A percentile compares a stretch with the other conserved stretches of the same genome.
Evolutionary conservation across 1,139 yeast species (phyloP).

Genomic region (Pichia sp.): DNA sequence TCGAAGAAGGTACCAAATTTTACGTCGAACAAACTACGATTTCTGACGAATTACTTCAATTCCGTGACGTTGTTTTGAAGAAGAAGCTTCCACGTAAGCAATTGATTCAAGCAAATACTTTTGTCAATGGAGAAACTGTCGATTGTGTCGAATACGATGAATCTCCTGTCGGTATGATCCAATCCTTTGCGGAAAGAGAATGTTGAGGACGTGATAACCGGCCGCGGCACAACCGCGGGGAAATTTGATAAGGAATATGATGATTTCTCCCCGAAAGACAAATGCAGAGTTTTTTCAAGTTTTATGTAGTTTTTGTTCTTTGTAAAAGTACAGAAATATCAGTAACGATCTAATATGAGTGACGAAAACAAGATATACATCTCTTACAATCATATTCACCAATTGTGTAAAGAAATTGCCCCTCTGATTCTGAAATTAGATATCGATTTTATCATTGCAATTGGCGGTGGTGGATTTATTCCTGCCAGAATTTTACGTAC

Average conservation of each 20-base stretch:
- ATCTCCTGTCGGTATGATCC: conserved; percentile 67
- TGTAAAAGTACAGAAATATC: background rate
- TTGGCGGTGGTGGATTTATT: conserved; percentile 74
- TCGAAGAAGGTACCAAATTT: conserved; percentile 50
- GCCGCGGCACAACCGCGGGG: background rate
- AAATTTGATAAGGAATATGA: too few relatives aligned
- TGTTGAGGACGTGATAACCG: conserved; percentile 8
- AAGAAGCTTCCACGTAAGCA: conserved; percentile 80
- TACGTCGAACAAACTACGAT: conserved; percentile 63
- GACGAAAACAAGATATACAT: conserved; percentile 36
- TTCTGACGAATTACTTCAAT: conserved; percentile 50
- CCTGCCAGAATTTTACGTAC: conserved; percentile 94
- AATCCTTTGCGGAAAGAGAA: conserved; percentile 64
- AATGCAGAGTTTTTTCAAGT: too few relatives aligned
- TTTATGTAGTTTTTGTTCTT: too few relatives aligned
- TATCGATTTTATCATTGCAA: conserved; percentile 54
- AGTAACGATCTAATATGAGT: background rate
- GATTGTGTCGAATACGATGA: conserved; percentile 65
- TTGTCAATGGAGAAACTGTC: conserved; percentile 33
- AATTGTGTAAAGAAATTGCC: conserved; percentile 50
- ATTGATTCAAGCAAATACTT: conserved; percentile 74
- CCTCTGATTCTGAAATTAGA: conserved; percentile 36
- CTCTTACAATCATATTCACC: conserved; percentile 56
- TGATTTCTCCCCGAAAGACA: too few relatives aligned
- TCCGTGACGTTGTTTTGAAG: conserved; percentile 57